Percentiles rank a stretch among this genome's conserved stretches.
phyloP scores from a whole-genome alignment of 2,329 filamentous ascomycete genomes.

The Fusarium sp. region DNA sequence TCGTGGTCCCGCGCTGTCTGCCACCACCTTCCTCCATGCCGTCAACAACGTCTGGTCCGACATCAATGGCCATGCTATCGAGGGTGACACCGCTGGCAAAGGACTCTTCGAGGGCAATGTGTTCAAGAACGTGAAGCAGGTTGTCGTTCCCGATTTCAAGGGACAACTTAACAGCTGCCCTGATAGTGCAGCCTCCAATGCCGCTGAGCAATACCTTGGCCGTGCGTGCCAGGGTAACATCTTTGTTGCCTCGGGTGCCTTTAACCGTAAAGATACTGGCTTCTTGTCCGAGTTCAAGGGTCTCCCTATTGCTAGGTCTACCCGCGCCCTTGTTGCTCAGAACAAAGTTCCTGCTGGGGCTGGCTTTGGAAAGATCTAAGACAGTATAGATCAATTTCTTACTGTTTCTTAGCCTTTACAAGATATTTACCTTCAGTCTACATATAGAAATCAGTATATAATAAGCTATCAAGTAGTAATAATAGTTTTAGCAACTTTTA shows the following conservation, averaged over 20 bases:
- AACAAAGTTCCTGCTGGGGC: slow-evolving; percentile 10
- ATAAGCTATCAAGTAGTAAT: no score
- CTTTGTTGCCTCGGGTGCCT: slow-evolving; percentile 14
- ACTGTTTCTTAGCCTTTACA: no score
- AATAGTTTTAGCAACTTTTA: no score
- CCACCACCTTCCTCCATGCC: slow-evolving; percentile 47
- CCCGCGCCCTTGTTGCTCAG: not conserved
- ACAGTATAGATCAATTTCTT: not conserved
- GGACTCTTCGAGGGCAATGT: slow-evolving; percentile 48
- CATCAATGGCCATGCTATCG: slow-evolving; percentile 46
- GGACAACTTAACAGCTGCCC: slow-evolving; percentile 45
- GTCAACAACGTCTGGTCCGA: slow-evolving; percentile 49
- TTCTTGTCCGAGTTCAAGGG: slow-evolving; percentile 36
- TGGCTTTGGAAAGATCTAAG: slow-evolving; percentile 6
- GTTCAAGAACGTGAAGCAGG: slow-evolving; percentile 40
- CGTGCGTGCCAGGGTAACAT: slow-evolving; percentile 32
- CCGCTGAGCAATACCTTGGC: slow-evolving; percentile 22
- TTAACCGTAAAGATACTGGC: slow-evolving; percentile 17
- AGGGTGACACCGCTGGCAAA: slow-evolving; percentile 41
- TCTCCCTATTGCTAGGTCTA: slow-evolving; percentile 15
- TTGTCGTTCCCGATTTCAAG: slow-evolving; percentile 38
- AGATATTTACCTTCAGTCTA: no score
- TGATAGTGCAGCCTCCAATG: slow-evolving; percentile 26
- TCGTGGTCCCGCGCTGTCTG: slow-evolving; percentile 46
- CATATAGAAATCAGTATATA: no score